Conservation (phyloP, 2,329 filamentous ascomycete species). For the Meredithiella fracta region DNA sequence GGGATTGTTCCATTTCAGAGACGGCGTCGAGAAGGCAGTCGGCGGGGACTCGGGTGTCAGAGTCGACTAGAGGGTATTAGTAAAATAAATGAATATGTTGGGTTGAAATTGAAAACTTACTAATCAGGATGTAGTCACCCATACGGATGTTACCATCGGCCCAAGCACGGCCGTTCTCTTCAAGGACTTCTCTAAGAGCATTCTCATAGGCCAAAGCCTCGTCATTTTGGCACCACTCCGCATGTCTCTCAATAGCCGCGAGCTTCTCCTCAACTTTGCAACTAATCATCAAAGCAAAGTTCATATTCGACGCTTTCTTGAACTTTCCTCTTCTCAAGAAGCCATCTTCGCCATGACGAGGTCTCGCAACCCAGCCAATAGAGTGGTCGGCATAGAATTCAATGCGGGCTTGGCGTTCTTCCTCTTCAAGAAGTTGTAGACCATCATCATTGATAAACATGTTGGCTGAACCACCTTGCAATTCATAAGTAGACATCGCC, state of each 20-base stretch:
- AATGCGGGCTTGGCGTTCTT: slow-evolving; percentile 45
- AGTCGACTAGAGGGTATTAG: too few relatives aligned
- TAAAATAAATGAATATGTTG: neutral
- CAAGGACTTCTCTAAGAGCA: slow-evolving; percentile 48
- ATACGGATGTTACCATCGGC: slow-evolving; percentile 74
- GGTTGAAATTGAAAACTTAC: slow-evolving; percentile 10
- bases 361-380: slow-evolving; percentile 53
- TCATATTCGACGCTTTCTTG: slow-evolving; percentile 60
- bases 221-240: slow-evolving; percentile 50
- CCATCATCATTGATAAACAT: slow-evolving; percentile 65
- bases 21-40: slow-evolving; percentile 67
- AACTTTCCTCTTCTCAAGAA: slow-evolving; percentile 47
- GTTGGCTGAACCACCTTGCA: slow-evolving; percentile 62
- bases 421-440: slow-evolving; percentile 48
- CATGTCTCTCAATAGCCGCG: slow-evolving; percentile 34
- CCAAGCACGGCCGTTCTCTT: slow-evolving; percentile 55
- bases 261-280: slow-evolving; percentile 57
- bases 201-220: slow-evolving; percentile 50
- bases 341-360: slow-evolving; percentile 44
- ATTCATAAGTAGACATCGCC: slow-evolving; percentile 60
- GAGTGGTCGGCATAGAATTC: slow-evolving; percentile 54
- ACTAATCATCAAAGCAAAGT: slow-evolving; percentile 51
- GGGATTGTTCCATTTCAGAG: slow-evolving; percentile 70
- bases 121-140: slow-evolving; percentile 58
- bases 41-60: slow-evolving; percentile 59